A percentile compares a stretch with the other conserved stretches of the same genome.
Evolutionary conservation across 257 asterid species (phyloP).

Genomic region (Fraxinus excelsior): DNA sequence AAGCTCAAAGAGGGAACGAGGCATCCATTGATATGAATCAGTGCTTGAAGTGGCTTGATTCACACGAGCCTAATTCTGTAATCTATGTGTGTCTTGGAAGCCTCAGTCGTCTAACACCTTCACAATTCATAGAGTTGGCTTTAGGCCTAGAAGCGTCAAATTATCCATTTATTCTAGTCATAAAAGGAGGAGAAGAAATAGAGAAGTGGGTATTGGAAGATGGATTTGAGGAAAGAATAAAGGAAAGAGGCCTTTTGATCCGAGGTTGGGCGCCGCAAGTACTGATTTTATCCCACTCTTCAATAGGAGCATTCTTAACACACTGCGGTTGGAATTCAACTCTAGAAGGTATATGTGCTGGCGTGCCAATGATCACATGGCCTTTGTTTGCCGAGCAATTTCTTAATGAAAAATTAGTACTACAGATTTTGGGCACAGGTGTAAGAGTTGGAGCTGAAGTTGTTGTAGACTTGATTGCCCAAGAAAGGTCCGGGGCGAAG

Average conservation of each 20-base stretch:
- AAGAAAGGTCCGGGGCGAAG: slow-evolving; percentile 17
- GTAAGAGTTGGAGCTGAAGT: slow-evolving; percentile 30
- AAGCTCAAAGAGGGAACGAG: slow-evolving; percentile 44
- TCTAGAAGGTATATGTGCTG: slow-evolving; percentile 40
- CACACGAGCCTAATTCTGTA: slow-evolving; percentile 34
- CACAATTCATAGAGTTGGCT: slow-evolving; percentile 43
- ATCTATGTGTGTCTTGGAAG: slow-evolving; percentile 50
- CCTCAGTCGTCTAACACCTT: slow-evolving; percentile 28
- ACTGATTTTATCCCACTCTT: slow-evolving; percentile 30
- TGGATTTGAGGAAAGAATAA: slow-evolving; percentile 42
- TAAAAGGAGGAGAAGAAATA: slow-evolving; percentile 35
- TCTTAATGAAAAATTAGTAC: slow-evolving; percentile 40
- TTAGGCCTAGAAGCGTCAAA: slow-evolving; percentile 44
- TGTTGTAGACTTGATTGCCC: slow-evolving; percentile 21
- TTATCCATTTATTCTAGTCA: slow-evolving; percentile 49
- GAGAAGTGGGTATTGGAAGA: slow-evolving; percentile 44
- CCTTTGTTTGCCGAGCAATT: slow-evolving; percentile 51
- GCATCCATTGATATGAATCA: slow-evolving; percentile 22
- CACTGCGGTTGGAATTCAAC: slow-evolving; percentile 52
- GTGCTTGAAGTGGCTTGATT: slow-evolving; percentile 45
- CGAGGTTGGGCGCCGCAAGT: slow-evolving; percentile 67
- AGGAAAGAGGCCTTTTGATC: slow-evolving; percentile 44
- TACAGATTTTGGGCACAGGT: slow-evolving; percentile 24
- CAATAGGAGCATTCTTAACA: slow-evolving; percentile 39
- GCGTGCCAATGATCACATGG: slow-evolving; percentile 54